A percentile compares a stretch with the other conserved stretches of the same genome.
Conservation (phyloP, 495 filamentous ascomycete genomes). For the Talaromyces stipitatus region DNA sequence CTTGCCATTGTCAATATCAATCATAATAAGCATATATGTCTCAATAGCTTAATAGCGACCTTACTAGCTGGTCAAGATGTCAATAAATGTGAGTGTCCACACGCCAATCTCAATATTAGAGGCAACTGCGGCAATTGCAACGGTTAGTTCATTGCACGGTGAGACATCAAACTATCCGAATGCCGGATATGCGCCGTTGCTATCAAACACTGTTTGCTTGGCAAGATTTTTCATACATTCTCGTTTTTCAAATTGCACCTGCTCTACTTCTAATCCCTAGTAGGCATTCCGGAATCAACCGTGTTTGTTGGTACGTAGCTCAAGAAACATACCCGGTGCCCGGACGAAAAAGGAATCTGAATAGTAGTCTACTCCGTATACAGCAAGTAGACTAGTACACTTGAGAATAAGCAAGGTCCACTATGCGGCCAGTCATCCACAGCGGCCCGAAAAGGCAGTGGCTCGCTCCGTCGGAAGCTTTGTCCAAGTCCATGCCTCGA, state of each 20-base stretch:
- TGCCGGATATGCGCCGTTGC: background rate
- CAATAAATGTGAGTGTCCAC: no score
- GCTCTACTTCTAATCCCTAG: no score
- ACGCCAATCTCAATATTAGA: background rate
- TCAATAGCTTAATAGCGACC: background rate
- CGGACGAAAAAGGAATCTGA: background rate
- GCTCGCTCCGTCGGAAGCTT: slow-evolving; percentile 2
- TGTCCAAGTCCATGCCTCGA: background rate
- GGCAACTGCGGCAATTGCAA: background rate
- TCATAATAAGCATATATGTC: background rate
- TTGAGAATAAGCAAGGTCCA: slow-evolving; percentile 1
- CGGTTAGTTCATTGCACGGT: background rate
- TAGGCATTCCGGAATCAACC: background rate
- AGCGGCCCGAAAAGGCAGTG: slow-evolving; percentile 6
- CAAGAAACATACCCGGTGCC: background rate
- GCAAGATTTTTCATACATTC: background rate
- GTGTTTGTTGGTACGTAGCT: no score
- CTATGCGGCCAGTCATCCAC: slow-evolving; percentile 5
- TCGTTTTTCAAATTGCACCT: background rate
- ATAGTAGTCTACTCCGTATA: background rate
- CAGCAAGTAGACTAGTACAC: background rate
- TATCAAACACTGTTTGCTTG: no score
- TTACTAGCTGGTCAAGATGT: background rate
- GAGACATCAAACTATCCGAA: background rate
- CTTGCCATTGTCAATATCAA: background rate